Conservation (phyloP, 441 rosid genomes). For the Croton setiger region DNA sequence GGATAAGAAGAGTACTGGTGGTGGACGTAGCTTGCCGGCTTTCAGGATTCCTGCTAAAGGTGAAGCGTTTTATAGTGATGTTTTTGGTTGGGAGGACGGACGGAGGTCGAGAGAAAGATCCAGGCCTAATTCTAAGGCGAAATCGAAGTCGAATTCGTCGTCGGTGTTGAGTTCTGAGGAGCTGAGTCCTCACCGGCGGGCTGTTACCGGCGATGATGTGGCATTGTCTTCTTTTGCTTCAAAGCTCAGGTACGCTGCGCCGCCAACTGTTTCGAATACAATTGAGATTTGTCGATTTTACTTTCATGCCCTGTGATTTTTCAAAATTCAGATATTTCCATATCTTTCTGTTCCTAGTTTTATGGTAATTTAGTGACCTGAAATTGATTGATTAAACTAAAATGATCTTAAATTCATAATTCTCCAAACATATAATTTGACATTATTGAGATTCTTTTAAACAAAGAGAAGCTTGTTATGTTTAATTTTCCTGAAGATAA, state of each 20-base stretch:
- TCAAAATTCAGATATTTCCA: neutral
- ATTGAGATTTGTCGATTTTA: neutral
- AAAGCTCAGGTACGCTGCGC: constrained; percentile 55
- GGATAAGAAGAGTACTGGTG: constrained; percentile 17
- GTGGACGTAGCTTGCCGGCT: constrained; percentile 52
- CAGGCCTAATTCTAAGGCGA: constrained; percentile 42
- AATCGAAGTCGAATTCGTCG: constrained; percentile 64
- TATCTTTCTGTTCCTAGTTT: neutral
- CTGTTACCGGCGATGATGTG: constrained; percentile 48
- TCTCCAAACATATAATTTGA: neutral
- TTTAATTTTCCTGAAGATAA: neutral
- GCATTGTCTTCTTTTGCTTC: constrained; percentile 72
- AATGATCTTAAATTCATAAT: neutral
- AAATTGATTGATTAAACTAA: too few relatives aligned
- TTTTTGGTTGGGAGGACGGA: constrained; percentile 46
- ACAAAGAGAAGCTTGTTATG: neutral
- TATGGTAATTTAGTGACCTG: too few relatives aligned
- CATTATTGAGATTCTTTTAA: constrained; percentile 8
- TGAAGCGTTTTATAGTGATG: constrained; percentile 61
- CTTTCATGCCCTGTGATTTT: constrained; percentile 11
- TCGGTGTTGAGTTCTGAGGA: constrained; percentile 77
- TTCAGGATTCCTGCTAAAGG: constrained; percentile 64
- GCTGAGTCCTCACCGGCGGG: constrained; percentile 61
- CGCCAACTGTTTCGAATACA: neutral
- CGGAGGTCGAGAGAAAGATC: constrained; percentile 55